Evolutionary conservation across 768 basidiomycete species (phyloP).

Genomic region (Suillus discolor): DNA sequence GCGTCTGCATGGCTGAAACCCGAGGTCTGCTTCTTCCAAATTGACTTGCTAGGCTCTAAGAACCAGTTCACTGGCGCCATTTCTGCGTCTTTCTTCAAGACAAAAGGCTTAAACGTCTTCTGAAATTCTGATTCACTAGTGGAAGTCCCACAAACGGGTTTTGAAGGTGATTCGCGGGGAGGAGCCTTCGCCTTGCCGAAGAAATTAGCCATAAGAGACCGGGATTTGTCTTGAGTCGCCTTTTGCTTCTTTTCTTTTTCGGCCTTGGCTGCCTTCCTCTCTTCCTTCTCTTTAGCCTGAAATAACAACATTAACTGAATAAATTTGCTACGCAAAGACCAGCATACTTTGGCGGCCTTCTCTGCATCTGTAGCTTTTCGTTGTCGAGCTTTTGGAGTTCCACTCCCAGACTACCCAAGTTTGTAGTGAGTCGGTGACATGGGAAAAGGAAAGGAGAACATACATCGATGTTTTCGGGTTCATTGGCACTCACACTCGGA

Average conservation of each 20-base stretch:
- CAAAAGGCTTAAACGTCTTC: conserved; percentile 76
- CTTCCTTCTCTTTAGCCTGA: conserved; percentile 70
- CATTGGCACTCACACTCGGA: conserved; percentile 18
- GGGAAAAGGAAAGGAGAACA: conserved; percentile 10
- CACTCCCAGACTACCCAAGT: conserved; percentile 23
- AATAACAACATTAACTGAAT: conserved; percentile 11
- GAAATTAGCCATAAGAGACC: conserved; percentile 76
- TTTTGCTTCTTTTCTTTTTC: conserved; percentile 75
- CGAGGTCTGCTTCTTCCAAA: conserved; percentile 21
- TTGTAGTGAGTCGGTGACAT: conserved; percentile 9
- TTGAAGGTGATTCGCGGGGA: conserved; percentile 23
- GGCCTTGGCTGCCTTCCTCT: conserved; percentile 66
- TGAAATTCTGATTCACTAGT: conserved; percentile 64
- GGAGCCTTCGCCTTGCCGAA: conserved; percentile 64
- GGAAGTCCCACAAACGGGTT: conserved; percentile 35
- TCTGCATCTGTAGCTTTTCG: conserved; percentile 60
- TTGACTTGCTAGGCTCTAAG: conserved; percentile 32
- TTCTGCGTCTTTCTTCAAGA: conserved; percentile 70
- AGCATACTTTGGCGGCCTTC: conserved; percentile 39
- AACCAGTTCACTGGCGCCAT: conserved; percentile 80
- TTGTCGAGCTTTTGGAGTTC: conserved; percentile 37
- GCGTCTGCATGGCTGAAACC: conserved; percentile 42
- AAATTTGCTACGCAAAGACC: background rate
- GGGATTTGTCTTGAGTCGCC: conserved; percentile 71
- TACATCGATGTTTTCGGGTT: conserved; percentile 45